Percentiles rank a stretch among this genome's conserved stretches.
These are phyloP conservation scores for Xylariaceae sp. DNA, from an alignment of 2,329 filamentous ascomycete genomes.

Conservation along the genomic window DNA sequence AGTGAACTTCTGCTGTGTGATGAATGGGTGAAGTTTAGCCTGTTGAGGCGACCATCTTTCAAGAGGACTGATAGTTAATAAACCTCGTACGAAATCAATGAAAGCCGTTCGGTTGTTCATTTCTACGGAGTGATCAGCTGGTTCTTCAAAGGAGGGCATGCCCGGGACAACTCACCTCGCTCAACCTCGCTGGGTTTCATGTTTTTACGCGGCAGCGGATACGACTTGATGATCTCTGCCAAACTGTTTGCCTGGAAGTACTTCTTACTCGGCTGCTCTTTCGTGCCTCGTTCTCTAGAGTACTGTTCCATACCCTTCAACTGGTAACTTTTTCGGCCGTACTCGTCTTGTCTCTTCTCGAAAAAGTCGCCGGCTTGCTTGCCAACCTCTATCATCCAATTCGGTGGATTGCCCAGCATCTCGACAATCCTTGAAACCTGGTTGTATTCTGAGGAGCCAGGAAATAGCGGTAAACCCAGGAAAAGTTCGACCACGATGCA, in stretches of 20 bases:
- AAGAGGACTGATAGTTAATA: slow-evolving; percentile 90
- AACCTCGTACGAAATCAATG: slow-evolving; percentile 92
- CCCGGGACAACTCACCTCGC: slow-evolving; percentile 59
- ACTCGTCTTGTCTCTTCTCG: slow-evolving; percentile 87
- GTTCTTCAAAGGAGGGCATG: slow-evolving; percentile 1
- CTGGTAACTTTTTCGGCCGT: slow-evolving; percentile 81
- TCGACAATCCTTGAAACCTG: slow-evolving; percentile 96
- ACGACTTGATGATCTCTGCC: slow-evolving; percentile 95
- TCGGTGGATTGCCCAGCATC: slow-evolving; percentile 93
- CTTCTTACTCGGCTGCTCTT: slow-evolving; percentile 99
- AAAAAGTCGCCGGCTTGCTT: slow-evolving; percentile 98
- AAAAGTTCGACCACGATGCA: slow-evolving; percentile 98
- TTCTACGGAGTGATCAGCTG: slow-evolving; percentile 52
- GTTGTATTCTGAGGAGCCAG: slow-evolving; percentile 97
- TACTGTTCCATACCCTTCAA: slow-evolving; percentile 98
- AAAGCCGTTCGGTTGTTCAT: slow-evolving; percentile 97
- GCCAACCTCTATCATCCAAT: slow-evolving; percentile 99
- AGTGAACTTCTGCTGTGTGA: slow-evolving; percentile 96
- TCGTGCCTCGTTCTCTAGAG: slow-evolving; percentile 87
- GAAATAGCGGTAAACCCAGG: slow-evolving; percentile 87
- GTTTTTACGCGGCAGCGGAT: slow-evolving; percentile 97
- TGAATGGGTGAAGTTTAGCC: slow-evolving; percentile 95
- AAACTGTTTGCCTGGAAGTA: slow-evolving; percentile 94
- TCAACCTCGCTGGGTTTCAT: slow-evolving; percentile 98
- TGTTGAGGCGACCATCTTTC: slow-evolving; percentile 98